Percentiles rank a stretch among this genome's conserved stretches.
phyloP scores from a whole-genome alignment of 345 rosid species.

The Boechera retrofracta region DNA sequence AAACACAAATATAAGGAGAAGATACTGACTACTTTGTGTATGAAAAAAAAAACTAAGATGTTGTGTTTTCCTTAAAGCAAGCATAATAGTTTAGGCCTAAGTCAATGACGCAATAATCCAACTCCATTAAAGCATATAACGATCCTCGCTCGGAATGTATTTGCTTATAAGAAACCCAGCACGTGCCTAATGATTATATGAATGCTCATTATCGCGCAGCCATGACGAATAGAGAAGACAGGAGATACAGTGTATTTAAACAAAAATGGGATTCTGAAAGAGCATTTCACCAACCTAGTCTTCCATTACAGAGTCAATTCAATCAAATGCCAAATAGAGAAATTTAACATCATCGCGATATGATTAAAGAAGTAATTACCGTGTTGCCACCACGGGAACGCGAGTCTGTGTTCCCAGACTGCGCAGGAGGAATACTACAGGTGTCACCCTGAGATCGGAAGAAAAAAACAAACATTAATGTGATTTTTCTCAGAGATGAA shows the following conservation, averaged over 20 bases:
- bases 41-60: not conserved
- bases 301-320: not conserved
- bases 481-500: not conserved
- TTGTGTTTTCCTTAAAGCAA: not conserved
- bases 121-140: not conserved
- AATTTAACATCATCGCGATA: not conserved
- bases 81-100: not conserved
- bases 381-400: slow-evolving; percentile 58
- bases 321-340: not conserved
- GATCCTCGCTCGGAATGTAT: slow-evolving; percentile 4
- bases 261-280: not conserved
- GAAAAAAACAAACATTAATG: not conserved
- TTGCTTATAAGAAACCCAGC: slow-evolving; percentile 2
- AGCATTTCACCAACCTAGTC: not conserved
- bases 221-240: not conserved
- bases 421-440: slow-evolving; percentile 42
- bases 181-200: not conserved
- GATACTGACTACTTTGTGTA: not conserved
- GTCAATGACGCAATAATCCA: not conserved
- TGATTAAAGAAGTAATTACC: slow-evolving; percentile 41
- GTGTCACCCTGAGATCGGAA: slow-evolving; percentile 51
- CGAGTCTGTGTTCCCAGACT: slow-evolving; percentile 44
- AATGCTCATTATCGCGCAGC: not conserved
- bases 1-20: not conserved
- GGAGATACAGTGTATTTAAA: not conserved